These are phyloP conservation scores for Selenicereus undatus DNA, from an alignment of 148 eudicot species.

Conservation along the genomic window DNA sequence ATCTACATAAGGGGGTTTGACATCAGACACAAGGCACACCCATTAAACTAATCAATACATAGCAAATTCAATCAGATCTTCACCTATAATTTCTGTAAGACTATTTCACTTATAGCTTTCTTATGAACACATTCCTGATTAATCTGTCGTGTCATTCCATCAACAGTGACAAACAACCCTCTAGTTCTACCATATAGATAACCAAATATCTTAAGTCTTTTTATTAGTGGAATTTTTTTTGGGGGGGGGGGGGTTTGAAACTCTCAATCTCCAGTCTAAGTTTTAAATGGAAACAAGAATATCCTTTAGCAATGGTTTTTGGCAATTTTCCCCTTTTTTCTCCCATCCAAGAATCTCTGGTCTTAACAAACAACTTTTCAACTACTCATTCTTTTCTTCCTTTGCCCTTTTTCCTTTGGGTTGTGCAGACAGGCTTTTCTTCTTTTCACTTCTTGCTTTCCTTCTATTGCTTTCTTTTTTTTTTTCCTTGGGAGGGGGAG, in stretches of 20 bases:
- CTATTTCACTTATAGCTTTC: neutral
- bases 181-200: neutral
- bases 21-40: neutral
- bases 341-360: too few relatives aligned
- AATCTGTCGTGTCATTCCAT: neutral
- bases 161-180: neutral
- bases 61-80: neutral
- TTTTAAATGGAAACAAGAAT: neutral
- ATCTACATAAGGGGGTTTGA: constrained; percentile 38
- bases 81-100: neutral
- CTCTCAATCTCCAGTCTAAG: neutral
- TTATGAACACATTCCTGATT: neutral
- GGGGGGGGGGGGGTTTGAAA: neutral
- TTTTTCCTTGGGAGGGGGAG: neutral
- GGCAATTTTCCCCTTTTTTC: too few relatives aligned
- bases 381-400: too few relatives aligned
- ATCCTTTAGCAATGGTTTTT: neutral
- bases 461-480: neutral
- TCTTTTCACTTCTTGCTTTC: too few relatives aligned
- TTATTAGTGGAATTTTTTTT: neutral
- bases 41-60: neutral
- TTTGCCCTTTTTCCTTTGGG: too few relatives aligned
- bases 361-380: too few relatives aligned
- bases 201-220: neutral
- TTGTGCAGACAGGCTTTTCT: too few relatives aligned